Conservation (phyloP, 2,329 filamentous ascomycete genomes). For the Decorospora gaudefroyi region DNA sequence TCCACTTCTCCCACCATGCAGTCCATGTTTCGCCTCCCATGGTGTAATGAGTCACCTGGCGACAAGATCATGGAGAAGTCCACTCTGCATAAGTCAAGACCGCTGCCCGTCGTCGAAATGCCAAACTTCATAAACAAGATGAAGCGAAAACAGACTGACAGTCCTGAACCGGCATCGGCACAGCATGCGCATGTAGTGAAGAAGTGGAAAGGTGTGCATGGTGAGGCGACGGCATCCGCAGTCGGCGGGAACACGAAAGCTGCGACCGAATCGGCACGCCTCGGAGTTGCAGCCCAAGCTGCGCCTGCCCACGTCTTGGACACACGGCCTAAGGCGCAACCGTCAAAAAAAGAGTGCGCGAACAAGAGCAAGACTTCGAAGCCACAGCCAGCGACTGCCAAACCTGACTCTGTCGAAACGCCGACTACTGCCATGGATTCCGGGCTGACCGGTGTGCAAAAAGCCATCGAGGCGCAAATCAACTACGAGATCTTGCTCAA, state of each 20-base stretch:
- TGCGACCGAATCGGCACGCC: slow-evolving; percentile 21
- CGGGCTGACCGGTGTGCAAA: slow-evolving; percentile 60
- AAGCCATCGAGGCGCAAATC: slow-evolving; percentile 82
- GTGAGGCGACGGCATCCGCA: slow-evolving; percentile 36
- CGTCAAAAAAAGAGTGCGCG: slow-evolving; percentile 37
- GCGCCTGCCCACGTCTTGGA: slow-evolving; percentile 32
- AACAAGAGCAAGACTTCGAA: slow-evolving; percentile 38
- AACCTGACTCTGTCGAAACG: slow-evolving; percentile 30
- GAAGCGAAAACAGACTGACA: slow-evolving; percentile 63
- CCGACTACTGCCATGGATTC: slow-evolving; percentile 34
- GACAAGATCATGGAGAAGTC: slow-evolving; percentile 53
- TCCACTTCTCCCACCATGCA: slow-evolving; percentile 52
- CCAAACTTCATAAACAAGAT: slow-evolving; percentile 54
- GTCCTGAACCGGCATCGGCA: slow-evolving; percentile 47
- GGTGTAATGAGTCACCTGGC: slow-evolving; percentile 51
- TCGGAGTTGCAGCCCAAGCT: slow-evolving; percentile 22
- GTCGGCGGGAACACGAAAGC: slow-evolving; percentile 20
- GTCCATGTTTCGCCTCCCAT: slow-evolving; percentile 57
- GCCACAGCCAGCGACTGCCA: slow-evolving; percentile 27
- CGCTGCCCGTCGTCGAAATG: slow-evolving; percentile 53
- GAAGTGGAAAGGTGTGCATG: slow-evolving; percentile 47
- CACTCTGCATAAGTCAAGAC: slow-evolving; percentile 50
- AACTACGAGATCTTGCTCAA: slow-evolving; percentile 90
- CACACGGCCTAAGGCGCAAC: slow-evolving; percentile 35
- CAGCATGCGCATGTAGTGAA: slow-evolving; percentile 45